Evolutionary conservation across 805 yeast species (phyloP), one percentile per base, ranked within the genome.

Genomic region (Teunomyces cretensis): DNA sequence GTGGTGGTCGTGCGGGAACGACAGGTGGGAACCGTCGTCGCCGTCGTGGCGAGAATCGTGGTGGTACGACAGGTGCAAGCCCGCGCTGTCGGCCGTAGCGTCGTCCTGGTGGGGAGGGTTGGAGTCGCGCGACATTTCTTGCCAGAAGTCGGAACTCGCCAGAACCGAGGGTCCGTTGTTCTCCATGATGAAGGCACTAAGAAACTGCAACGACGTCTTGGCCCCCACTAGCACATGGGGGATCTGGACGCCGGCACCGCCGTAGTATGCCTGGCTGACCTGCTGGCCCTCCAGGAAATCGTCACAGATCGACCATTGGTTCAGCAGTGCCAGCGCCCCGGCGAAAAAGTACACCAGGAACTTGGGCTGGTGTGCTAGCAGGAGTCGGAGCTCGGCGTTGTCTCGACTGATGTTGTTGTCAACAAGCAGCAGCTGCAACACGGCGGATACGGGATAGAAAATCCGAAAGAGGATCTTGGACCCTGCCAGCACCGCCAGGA

Each of bases 261-360:
- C 74, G 26, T 74, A 68, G 57, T 70, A 80, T 0, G 94, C 92
- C 46, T 75, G 76, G 44, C 80, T 80, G 5, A 87, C 94, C 58
- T 86, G 92, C 56, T 84, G 89, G 11, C 88, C 91, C 55, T 86
- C 94, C 47, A 88, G 82, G 53, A 87, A 87, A 64, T 87, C 95
- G 46, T 85, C 92, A 63, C 92, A 86, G 19, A 85, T 82, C 1
- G 87, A 82, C 91, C 91, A 84, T 54, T 81, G 86, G 58, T 83
- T 83, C 17, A 74, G 62, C 50, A 76, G 71, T 32, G 75, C 70
- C 49, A 74, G 74, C 42, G 74, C 74, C 13, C 80, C 79, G 53
- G 79, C 76, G 46, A 81, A 68, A 60, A 86, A 86, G 55, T 83
- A 84, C 1, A 87, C 94, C 1, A 91, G 88, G 64, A 87, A 87